A percentile compares a stretch with the other conserved stretches of the same genome.
phyloP scores from a whole-genome alignment of 2,329 filamentous ascomycete genomes.

The Fusarium torulosum region DNA sequence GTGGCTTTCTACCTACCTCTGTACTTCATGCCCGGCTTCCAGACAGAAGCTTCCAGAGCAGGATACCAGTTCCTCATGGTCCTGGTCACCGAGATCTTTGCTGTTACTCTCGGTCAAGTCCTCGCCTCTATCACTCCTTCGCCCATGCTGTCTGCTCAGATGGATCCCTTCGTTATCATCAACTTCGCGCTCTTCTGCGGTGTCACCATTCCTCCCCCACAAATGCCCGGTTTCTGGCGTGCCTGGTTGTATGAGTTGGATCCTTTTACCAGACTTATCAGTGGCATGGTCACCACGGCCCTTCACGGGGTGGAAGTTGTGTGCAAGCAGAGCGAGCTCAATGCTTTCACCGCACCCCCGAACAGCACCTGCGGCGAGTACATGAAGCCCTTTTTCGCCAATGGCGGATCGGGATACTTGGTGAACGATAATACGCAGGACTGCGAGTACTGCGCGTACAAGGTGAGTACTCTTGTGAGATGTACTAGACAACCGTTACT shows the following conservation, averaged over 20 bases:
- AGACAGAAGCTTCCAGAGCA: slow-evolving; percentile 71
- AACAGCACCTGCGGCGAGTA: slow-evolving; percentile 54
- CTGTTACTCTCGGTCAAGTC: slow-evolving; percentile 81
- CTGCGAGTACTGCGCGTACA: slow-evolving; percentile 87
- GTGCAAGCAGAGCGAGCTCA: slow-evolving; percentile 68
- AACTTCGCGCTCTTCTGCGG: slow-evolving; percentile 89
- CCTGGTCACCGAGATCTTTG: slow-evolving; percentile 85
- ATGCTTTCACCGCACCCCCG: slow-evolving; percentile 71
- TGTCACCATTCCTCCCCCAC: slow-evolving; percentile 81
- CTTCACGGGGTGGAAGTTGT: slow-evolving; percentile 65
- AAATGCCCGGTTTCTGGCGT: slow-evolving; percentile 83
- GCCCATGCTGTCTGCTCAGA: slow-evolving; percentile 81
- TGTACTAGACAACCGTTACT: slow-evolving; percentile 79
- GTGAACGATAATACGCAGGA: slow-evolving; percentile 71
- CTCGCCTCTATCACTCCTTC: slow-evolving; percentile 82
- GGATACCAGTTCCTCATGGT: slow-evolving; percentile 91
- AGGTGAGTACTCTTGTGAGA: slow-evolving; percentile 63
- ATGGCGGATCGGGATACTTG: slow-evolving; percentile 79
- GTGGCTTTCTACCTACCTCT: slow-evolving; percentile 84
- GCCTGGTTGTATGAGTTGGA: slow-evolving; percentile 76
- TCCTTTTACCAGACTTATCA: slow-evolving; percentile 74
- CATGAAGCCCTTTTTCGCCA: slow-evolving; percentile 48
- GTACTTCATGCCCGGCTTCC: slow-evolving; percentile 87
- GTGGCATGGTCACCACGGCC: slow-evolving; percentile 74
- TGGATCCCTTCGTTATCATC: slow-evolving; percentile 87